A percentile compares a stretch with the other conserved stretches of the same genome.
Conservation (phyloP, 2,329 filamentous ascomycete species). For the Xylaria sp. region DNA sequence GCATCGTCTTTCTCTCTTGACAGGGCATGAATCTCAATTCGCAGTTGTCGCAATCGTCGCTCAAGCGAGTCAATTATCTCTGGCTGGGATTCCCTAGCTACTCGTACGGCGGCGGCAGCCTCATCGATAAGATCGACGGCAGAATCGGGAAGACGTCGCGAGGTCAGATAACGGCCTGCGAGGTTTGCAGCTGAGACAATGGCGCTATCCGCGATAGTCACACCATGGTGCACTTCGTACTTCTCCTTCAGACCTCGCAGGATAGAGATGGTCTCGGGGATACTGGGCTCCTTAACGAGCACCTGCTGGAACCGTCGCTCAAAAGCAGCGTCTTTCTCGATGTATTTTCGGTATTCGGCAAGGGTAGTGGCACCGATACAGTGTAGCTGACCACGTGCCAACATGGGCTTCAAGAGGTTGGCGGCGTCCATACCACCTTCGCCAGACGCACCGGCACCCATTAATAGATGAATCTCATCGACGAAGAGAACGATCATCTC, state of each 20-base stretch:
- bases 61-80: conserved; percentile 96
- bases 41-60: conserved; percentile 85
- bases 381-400: conserved; percentile 94
- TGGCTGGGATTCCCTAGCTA: conserved; percentile 94
- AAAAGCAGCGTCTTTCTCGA: conserved; percentile 98
- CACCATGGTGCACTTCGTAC: conserved; percentile 98
- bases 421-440: conserved; percentile 99
- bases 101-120: conserved; percentile 93
- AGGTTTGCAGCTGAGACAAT: conserved; percentile 92
- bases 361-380: conserved; percentile 98
- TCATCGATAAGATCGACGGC: conserved; percentile 97
- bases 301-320: conserved; percentile 99
- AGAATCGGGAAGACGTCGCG: conserved; percentile 90
- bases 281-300: conserved; percentile 90
- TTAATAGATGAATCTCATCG: conserved; percentile 97
- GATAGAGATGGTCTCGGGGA: conserved; percentile 93
- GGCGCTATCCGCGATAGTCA: conserved; percentile 93
- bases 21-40: conserved; percentile 97
- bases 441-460: conserved; percentile 94
- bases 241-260: conserved; percentile 98
- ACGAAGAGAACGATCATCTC: conserved; percentile 98
- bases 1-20: conserved; percentile 95
- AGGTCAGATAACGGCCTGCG: conserved; percentile 91
- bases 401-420: conserved; percentile 97
- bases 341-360: conserved; percentile 96